Conservation (phyloP, 805 yeast species). For the Ogataea wickerhamii region DNA sequence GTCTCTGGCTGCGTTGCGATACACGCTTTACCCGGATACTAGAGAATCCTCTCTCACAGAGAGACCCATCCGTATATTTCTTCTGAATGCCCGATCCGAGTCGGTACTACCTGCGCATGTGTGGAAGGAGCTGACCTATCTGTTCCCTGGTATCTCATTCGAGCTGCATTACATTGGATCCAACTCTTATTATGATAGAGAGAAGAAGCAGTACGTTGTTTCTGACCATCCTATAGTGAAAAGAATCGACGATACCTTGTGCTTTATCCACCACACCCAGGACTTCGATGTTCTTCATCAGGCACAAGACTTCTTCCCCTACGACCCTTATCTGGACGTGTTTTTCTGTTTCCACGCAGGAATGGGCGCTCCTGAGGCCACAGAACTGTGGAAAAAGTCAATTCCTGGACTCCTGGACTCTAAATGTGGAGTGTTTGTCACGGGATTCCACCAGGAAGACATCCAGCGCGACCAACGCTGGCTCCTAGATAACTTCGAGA, state of each 20-base stretch:
- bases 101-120: slow-evolving; percentile 90
- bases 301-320: slow-evolving; percentile 93
- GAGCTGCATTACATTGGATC: slow-evolving; percentile 95
- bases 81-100: slow-evolving; percentile 90
- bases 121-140: slow-evolving; percentile 87
- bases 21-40: slow-evolving; percentile 77
- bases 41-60: slow-evolving; percentile 64
- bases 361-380: slow-evolving; percentile 73
- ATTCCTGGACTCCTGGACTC: slow-evolving; percentile 86
- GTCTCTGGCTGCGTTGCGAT: slow-evolving; percentile 87
- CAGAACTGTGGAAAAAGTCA: slow-evolving; percentile 79
- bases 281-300: slow-evolving; percentile 90
- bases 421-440: slow-evolving; percentile 86
- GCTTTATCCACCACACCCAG: slow-evolving; percentile 80
- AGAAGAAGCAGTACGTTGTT: slow-evolving; percentile 56
- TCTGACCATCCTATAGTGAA: slow-evolving; percentile 64
- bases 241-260: slow-evolving; percentile 68
- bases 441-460: slow-evolving; percentile 84
- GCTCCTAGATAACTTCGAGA: slow-evolving; percentile 59
- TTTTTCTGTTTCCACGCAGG: slow-evolving; percentile 97
- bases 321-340: slow-evolving; percentile 92
- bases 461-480: slow-evolving; percentile 65
- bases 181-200: slow-evolving; percentile 76
- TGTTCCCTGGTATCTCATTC: slow-evolving; percentile 78
- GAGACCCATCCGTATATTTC: slow-evolving; percentile 84